Percentiles rank a stretch among this genome's conserved stretches.
Evolutionary conservation across 2,329 filamentous ascomycete genomes (phyloP).

Genomic region (Pseudocercospora eumusae): DNA sequence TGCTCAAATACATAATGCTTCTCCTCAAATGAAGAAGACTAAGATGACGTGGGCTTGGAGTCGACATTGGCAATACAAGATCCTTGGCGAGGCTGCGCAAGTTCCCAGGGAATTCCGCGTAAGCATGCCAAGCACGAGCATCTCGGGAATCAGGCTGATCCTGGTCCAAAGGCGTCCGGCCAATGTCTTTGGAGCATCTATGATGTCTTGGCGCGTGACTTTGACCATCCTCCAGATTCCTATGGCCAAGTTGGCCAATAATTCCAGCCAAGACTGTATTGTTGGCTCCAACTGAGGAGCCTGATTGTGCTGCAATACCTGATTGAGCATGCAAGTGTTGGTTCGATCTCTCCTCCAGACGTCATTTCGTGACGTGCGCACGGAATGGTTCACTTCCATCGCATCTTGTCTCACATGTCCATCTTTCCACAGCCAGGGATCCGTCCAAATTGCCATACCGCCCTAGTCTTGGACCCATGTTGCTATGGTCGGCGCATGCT

Average conservation of each 20-base stretch:
- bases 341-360: not conserved
- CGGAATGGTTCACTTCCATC: not conserved
- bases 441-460: not conserved
- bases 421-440: not conserved
- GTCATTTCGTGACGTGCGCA: not conserved
- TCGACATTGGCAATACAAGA: not conserved
- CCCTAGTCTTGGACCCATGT: no score
- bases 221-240: not conserved
- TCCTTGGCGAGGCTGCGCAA: slow-evolving; percentile 9
- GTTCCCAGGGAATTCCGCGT: not conserved
- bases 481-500: no score
- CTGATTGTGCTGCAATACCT: not conserved
- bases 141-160: slow-evolving; percentile 3
- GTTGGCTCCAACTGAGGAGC: not conserved
- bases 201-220: not conserved
- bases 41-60: slow-evolving; percentile 1
- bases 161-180: not conserved
- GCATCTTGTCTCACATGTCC: no score
- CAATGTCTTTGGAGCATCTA: not conserved
- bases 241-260: not conserved
- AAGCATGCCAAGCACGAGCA: slow-evolving; percentile 3
- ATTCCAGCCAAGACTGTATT: not conserved
- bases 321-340: not conserved
- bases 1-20: not conserved
- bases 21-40: not conserved